Conservation (phyloP, 2,329 filamentous ascomycete genomes). For the Arachnomyces sp. region DNA sequence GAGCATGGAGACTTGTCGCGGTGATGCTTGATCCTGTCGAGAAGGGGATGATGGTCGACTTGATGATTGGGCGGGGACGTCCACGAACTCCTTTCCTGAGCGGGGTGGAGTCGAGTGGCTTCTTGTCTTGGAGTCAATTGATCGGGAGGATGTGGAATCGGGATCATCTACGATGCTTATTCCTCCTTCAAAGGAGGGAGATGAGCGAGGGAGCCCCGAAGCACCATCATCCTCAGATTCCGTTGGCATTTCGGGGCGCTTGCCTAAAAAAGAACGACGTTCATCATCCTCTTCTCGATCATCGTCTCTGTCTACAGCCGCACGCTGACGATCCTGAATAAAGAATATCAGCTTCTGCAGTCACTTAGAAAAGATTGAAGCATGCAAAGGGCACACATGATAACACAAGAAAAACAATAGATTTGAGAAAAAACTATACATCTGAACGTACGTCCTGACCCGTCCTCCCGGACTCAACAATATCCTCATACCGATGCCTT, state of each 20-base stretch:
- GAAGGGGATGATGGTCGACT: constrained; percentile 29
- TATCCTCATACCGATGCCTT: constrained; percentile 30
- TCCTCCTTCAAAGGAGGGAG: constrained; percentile 14
- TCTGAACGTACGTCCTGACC: constrained; percentile 18
- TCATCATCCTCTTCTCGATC: constrained; percentile 27
- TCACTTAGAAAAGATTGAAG: constrained; percentile 15
- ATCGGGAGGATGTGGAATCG: constrained; percentile 10
- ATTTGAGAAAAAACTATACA: constrained; percentile 32
- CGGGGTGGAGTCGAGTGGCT: constrained; percentile 30
- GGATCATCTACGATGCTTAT: constrained; percentile 7
- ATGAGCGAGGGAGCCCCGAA: constrained; percentile 31
- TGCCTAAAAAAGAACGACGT: constrained; percentile 55
- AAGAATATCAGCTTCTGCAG: too few species aligned
- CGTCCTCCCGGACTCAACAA: constrained; percentile 23
- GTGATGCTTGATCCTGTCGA: constrained; percentile 10
- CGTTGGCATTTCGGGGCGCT: constrained; percentile 51
- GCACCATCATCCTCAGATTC: constrained; percentile 36
- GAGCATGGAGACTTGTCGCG: constrained; percentile 23
- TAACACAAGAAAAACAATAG: constrained; percentile 16
- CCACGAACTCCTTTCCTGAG: constrained; percentile 20
- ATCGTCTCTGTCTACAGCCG: constrained; percentile 4
- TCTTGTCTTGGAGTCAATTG: constrained; percentile 11
- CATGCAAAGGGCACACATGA: constrained; percentile 20
- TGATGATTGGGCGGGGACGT: constrained; percentile 22
- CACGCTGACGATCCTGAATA: background rate